Evolutionary conservation across 441 rosid genomes (phyloP).

Genomic region (Populus hybrid): DNA sequence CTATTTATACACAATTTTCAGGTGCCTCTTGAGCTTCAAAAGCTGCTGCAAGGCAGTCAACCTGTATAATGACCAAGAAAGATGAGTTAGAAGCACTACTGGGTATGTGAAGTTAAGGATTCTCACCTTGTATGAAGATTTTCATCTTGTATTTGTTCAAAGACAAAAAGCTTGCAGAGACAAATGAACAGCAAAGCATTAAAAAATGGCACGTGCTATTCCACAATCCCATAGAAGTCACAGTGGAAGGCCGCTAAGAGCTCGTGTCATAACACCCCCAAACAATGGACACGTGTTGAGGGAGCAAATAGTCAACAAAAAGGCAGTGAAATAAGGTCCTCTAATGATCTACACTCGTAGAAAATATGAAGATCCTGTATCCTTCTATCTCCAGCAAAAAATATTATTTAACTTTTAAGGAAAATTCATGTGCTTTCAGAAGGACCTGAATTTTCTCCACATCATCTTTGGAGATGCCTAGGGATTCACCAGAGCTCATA

Average conservation of each 20-base stretch:
- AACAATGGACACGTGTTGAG: neutral
- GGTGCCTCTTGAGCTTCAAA: constrained; percentile 84
- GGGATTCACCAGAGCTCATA: constrained; percentile 31
- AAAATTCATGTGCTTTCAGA: neutral
- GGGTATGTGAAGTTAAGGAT: neutral
- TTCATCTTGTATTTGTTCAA: neutral
- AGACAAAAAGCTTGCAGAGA: neutral
- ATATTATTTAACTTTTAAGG: neutral
- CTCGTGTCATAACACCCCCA: neutral
- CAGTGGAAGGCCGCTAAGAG: neutral
- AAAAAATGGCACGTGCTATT: neutral
- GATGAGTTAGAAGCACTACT: neutral
- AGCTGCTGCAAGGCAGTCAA: constrained; percentile 76
- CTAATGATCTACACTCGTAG: neutral
- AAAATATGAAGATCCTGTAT: neutral
- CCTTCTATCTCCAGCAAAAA: neutral
- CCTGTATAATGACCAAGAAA: constrained; percentile 39
- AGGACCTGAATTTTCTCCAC: constrained; percentile 77
- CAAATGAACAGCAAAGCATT: neutral
- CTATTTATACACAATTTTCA: constrained; percentile 67
- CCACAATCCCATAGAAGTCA: neutral
- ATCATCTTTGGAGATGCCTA: constrained; percentile 59
- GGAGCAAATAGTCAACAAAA: no score
- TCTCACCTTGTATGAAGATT: neutral
- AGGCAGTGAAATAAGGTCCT: neutral